Percentiles rank a stretch among this genome's conserved stretches.
Conservation (phyloP, 345 rosid species). For the Erodium maritimum region DNA sequence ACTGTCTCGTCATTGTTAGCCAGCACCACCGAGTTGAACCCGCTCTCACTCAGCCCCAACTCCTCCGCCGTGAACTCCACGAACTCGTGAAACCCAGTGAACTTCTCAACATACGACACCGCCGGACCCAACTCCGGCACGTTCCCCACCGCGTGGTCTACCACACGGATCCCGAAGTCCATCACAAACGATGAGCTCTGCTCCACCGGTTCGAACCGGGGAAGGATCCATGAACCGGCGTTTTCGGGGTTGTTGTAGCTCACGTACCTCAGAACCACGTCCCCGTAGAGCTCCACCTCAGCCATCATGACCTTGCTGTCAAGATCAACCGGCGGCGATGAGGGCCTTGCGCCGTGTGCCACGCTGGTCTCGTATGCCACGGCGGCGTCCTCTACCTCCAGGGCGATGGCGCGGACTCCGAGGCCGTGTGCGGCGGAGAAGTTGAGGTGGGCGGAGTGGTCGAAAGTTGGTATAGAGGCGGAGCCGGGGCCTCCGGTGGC, state of each 20-base stretch:
- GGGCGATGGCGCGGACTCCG: too few species aligned
- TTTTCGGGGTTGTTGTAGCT: constrained; percentile 23
- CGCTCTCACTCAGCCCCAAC: constrained; percentile 78
- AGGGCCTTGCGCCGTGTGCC: constrained; percentile 51
- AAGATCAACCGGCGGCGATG: constrained; percentile 33
- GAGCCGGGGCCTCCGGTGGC: too few species aligned
- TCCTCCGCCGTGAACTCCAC: constrained; percentile 92
- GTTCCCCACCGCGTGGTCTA: constrained; percentile 91
- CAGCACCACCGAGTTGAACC: too few species aligned
- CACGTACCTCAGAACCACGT: constrained; percentile 69
- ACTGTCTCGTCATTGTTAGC: constrained; percentile 75
- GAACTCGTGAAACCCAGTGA: constrained; percentile 87
- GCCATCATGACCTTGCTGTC: constrained; percentile 26
- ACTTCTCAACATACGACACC: constrained; percentile 43
- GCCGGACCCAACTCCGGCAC: constrained; percentile 63
- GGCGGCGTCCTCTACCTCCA: too few species aligned
- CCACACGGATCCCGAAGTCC: constrained; percentile 62
- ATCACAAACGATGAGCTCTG: constrained; percentile 46
- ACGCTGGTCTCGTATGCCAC: too few species aligned
- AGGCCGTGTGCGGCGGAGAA: too few species aligned
- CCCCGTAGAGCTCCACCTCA: too few species aligned
- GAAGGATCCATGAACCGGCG: constrained; percentile 27
- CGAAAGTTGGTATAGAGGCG: too few species aligned
- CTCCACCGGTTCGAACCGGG: too few species aligned
- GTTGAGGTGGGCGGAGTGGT: too few species aligned